These are phyloP conservation scores for Globisporangium rhizosaccharum DNA, from an alignment of 352 stramenopile species.

Conservation along the genomic window DNA sequence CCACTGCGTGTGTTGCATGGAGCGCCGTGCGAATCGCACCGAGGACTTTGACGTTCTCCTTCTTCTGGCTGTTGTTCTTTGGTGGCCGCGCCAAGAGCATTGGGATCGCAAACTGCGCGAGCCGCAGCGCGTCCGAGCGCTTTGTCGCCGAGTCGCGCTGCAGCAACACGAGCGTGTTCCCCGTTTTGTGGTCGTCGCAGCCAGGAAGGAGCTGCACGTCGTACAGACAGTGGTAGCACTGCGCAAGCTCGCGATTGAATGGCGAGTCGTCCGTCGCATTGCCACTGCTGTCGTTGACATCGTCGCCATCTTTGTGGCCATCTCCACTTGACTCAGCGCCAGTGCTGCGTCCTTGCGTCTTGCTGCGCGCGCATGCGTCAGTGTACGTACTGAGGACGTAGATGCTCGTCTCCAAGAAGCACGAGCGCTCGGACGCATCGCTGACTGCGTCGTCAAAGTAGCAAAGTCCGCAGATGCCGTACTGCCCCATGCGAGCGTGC, in stretches of 20 bases:
- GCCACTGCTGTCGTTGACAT: neutral
- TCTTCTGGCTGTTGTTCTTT: conserved; percentile 71
- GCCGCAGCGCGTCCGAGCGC: conserved; percentile 16
- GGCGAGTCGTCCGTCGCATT: conserved; percentile 10
- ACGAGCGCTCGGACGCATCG: conserved; percentile 11
- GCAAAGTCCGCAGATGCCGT: conserved; percentile 38
- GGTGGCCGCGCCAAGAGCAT: conserved; percentile 46
- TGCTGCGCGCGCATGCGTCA: conserved; percentile 3
- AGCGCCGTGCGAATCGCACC: conserved; percentile 48
- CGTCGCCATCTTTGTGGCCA: conserved; percentile 6
- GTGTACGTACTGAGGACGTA: conserved; percentile 26
- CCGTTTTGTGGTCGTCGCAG: conserved; percentile 55
- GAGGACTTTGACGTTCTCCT: conserved; percentile 64
- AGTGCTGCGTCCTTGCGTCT: conserved; percentile 4
- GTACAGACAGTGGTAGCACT: conserved; percentile 74
- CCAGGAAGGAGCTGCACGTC: conserved; percentile 60
- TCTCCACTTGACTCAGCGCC: neutral
- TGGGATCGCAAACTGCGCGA: conserved; percentile 54
- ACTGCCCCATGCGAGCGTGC: conserved; percentile 34
- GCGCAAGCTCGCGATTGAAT: conserved; percentile 48
- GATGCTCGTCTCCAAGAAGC: conserved; percentile 41
- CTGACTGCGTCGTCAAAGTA: conserved; percentile 18
- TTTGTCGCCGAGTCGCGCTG: conserved; percentile 12
- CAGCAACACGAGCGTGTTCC: conserved; percentile 29
- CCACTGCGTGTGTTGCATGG: conserved; percentile 2